phyloP scores from a whole-genome alignment of 2,329 filamentous ascomycete species.

The Talaromyces sp. region DNA sequence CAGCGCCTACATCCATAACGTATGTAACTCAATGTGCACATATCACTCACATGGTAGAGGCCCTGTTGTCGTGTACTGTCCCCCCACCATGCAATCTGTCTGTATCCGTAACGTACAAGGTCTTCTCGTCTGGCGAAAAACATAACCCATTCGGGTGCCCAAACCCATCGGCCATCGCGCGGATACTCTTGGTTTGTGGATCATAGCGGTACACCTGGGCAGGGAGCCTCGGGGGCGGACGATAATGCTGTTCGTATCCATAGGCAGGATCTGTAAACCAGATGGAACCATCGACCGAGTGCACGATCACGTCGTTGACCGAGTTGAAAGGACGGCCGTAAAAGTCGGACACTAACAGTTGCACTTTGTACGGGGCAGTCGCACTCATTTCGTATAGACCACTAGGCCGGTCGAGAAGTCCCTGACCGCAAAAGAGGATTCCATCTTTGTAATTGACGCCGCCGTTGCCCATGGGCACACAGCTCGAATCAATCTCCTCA shows the following conservation, averaged over 20 bases:
- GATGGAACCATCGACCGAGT: constrained; percentile 25
- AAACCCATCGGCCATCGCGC: constrained; percentile 35
- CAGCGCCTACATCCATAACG: not conserved
- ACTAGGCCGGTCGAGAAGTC: not conserved
- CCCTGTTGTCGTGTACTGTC: constrained; percentile 6
- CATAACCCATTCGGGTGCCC: constrained; percentile 39
- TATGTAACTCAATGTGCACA: not conserved
- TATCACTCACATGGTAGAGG: constrained; percentile 22
- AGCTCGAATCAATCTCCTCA: constrained; percentile 13
- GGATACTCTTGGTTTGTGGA: constrained; percentile 27
- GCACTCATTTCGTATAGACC: not conserved
- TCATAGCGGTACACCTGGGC: constrained; percentile 36
- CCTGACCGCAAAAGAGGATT: constrained; percentile 16
- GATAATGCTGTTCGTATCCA: constrained; percentile 29
- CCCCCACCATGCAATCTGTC: constrained; percentile 24
- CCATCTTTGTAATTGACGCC: constrained; percentile 25
- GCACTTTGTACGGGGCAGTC: not conserved
- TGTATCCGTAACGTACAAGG: constrained; percentile 38
- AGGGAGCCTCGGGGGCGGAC: constrained; percentile 29
- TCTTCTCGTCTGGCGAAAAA: constrained; percentile 35
- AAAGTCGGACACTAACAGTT: constrained; percentile 17
- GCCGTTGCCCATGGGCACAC: constrained; percentile 19
- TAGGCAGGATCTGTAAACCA: constrained; percentile 38
- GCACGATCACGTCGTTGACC: constrained; percentile 34
- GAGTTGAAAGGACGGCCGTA: constrained; percentile 33